Evolutionary conservation across 176 grass and related monocot genomes (phyloP).

Genomic region (Microstegium vimineum): DNA sequence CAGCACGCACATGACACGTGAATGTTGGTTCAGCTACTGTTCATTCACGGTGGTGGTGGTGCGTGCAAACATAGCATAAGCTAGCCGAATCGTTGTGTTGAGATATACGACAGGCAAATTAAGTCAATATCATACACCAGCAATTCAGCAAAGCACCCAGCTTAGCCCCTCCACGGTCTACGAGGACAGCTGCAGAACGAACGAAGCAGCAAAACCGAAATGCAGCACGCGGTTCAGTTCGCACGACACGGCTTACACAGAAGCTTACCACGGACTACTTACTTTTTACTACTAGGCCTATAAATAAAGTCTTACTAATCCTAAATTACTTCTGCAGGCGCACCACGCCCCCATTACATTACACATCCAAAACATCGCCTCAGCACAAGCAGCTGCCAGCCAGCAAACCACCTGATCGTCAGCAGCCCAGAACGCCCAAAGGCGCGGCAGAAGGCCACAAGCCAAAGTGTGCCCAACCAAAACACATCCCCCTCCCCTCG

Average conservation of each 20-base stretch:
- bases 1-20: too few species aligned
- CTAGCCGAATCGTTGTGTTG: too few species aligned
- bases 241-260: background rate
- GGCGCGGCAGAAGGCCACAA: background rate
- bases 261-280: background rate
- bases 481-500: too few species aligned
- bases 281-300: background rate
- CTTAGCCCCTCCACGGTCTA: background rate
- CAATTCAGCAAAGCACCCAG: background rate
- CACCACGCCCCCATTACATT: background rate
- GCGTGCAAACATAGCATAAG: too few species aligned
- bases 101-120: too few species aligned
- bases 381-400: background rate
- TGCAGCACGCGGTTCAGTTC: background rate
- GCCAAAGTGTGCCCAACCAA: background rate
- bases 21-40: too few species aligned
- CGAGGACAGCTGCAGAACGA: background rate
- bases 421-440: background rate
- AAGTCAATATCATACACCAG: background rate
- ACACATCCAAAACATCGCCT: slow-evolving; percentile 15
- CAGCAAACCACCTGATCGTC: background rate
- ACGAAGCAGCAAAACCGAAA: background rate
- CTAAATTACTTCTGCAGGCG: background rate
- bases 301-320: background rate
- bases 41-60: too few species aligned